Percentiles rank a stretch among this genome's conserved stretches.
phyloP scores from a whole-genome alignment of 2,329 filamentous ascomycete genomes.

The Daldinia eschscholtzii region DNA sequence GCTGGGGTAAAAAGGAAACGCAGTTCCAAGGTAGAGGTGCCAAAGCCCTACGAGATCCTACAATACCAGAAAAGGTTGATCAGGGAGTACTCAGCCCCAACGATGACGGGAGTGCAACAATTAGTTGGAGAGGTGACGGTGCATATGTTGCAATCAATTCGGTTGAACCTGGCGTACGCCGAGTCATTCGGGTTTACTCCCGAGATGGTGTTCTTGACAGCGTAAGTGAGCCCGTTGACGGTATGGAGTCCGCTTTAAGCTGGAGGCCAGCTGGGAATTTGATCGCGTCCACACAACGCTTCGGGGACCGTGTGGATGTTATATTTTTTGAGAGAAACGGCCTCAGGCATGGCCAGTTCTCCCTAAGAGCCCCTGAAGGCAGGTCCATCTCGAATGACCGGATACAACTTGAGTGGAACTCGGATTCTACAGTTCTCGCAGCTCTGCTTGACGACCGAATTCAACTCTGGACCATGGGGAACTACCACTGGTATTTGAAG shows the following conservation, averaged over 20 bases:
- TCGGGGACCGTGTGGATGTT: slow-evolving; percentile 78
- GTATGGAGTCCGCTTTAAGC: slow-evolving; percentile 86
- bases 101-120: slow-evolving; percentile 78
- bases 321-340: slow-evolving; percentile 98
- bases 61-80: slow-evolving; percentile 92
- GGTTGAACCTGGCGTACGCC: slow-evolving; percentile 75
- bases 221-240: slow-evolving; percentile 93
- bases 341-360: slow-evolving; percentile 94
- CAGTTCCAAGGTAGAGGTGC: slow-evolving; percentile 96
- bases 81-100: slow-evolving; percentile 79
- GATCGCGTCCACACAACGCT: slow-evolving; percentile 85
- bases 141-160: slow-evolving; percentile 89
- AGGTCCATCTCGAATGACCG: slow-evolving; percentile 65
- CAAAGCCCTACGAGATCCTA: slow-evolving; percentile 88
- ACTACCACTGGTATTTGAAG: slow-evolving; percentile 98
- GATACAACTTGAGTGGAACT: slow-evolving; percentile 85
- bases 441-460: slow-evolving; percentile 79
- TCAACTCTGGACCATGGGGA: slow-evolving; percentile 97
- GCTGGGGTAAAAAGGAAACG: slow-evolving; percentile 98
- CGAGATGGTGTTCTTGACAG: slow-evolving; percentile 92
- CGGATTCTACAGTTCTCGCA: slow-evolving; percentile 90
- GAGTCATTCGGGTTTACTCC: slow-evolving; percentile 90
- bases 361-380: slow-evolving; percentile 75
- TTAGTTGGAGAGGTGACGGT: slow-evolving; percentile 96
- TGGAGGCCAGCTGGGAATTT: slow-evolving; percentile 94